Conservation (phyloP, 768 basidiomycete genomes). For the Mycena polygramma region DNA sequence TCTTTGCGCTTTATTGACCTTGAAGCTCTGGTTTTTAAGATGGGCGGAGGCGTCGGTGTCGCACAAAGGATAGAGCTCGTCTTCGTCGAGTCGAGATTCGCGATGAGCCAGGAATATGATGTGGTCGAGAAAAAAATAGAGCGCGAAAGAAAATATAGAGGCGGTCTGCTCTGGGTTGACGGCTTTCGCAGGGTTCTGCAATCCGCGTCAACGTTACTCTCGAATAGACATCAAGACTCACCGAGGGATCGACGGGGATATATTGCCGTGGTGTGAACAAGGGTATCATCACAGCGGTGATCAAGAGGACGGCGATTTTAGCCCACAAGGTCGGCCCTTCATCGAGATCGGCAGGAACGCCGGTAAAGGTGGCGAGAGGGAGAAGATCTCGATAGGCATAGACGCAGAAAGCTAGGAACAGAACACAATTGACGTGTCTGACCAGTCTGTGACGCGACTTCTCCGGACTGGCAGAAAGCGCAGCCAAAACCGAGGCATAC, state of each 20-base stretch:
- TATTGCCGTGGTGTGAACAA: slow-evolving; percentile 43
- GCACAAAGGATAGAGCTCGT: no score
- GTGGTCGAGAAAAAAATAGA: no score
- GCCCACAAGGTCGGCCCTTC: slow-evolving; percentile 66
- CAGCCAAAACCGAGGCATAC: slow-evolving; percentile 42
- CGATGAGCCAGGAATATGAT: no score
- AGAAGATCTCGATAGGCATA: slow-evolving; percentile 70
- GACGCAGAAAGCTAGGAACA: slow-evolving; percentile 60
- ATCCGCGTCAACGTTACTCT: no score
- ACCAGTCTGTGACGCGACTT: slow-evolving; percentile 51
- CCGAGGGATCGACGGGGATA: slow-evolving; percentile 61
- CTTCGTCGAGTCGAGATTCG: neutral
- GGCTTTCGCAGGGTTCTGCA: no score
- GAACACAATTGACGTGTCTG: slow-evolving; percentile 60
- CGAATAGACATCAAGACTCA: slow-evolving; percentile 19
- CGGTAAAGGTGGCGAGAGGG: slow-evolving; percentile 67
- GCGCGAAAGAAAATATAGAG: no score
- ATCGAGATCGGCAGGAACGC: slow-evolving; percentile 58
- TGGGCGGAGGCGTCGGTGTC: no score
- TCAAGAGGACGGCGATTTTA: slow-evolving; percentile 58
- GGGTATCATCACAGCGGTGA: slow-evolving; percentile 66
- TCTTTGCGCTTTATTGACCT: no score
- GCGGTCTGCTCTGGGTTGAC: no score
- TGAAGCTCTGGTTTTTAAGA: no score
- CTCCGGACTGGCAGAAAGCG: slow-evolving; percentile 53